Percentiles rank a stretch among this genome's conserved stretches.
These are phyloP conservation scores for Naganishia sp. DNA, from an alignment of 1,284 basidiomycete genomes.

Conservation along the genomic window DNA sequence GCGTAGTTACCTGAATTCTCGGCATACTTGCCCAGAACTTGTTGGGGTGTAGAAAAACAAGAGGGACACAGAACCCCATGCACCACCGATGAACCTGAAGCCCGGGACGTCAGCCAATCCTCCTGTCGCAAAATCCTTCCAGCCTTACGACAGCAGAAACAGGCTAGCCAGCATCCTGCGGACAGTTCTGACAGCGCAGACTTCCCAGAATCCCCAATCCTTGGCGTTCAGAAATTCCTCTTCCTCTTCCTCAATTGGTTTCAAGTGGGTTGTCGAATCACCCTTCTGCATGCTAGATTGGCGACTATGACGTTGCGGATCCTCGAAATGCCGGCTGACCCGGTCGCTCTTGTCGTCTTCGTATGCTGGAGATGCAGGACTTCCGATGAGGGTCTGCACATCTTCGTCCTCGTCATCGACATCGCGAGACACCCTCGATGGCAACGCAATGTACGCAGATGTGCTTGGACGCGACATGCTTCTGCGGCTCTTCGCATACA, in stretches of 20 bases:
- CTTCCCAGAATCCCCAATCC: slow-evolving; percentile 46
- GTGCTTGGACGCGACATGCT: slow-evolving; percentile 1
- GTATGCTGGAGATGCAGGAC: slow-evolving; percentile 7
- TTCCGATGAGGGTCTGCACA: slow-evolving; percentile 18
- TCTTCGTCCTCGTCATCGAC: slow-evolving; percentile 16
- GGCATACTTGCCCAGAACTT: slow-evolving; percentile 38
- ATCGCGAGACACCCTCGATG: background rate
- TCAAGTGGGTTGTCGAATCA: background rate
- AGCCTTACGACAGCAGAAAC: slow-evolving; percentile 47
- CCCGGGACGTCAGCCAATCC: too few relatives aligned
- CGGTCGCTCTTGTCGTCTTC: background rate
- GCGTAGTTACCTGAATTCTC: background rate
- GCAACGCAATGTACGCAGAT: too few relatives aligned
- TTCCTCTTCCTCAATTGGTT: slow-evolving; percentile 6
- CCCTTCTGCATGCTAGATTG: background rate
- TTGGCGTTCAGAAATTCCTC: slow-evolving; percentile 1
- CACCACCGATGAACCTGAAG: slow-evolving; percentile 45
- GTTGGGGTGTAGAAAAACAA: slow-evolving; percentile 47
- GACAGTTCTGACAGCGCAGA: slow-evolving; percentile 44
- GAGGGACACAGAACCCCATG: slow-evolving; percentile 47
- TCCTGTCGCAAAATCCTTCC: too few relatives aligned
- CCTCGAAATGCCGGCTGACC: background rate
- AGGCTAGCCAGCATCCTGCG: slow-evolving; percentile 42
- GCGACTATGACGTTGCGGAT: background rate
- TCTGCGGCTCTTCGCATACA: slow-evolving; percentile 8